Base-by-base conservation (phyloP, 2,329 filamentous ascomycete species). In the Rutstroemia sp. region DNA sequence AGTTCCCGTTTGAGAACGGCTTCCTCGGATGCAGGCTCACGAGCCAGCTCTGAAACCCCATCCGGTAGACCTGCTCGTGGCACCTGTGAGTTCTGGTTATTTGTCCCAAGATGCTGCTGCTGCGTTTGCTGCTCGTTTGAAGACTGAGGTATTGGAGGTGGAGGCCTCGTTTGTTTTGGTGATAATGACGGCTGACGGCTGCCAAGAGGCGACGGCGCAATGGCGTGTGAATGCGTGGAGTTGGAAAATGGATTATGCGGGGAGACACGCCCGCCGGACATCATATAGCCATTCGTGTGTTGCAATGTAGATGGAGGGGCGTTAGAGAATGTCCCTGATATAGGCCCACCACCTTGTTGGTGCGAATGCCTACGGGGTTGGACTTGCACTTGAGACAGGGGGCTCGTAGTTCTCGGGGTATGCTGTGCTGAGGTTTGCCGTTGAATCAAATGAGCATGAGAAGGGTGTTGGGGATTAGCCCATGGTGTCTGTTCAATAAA, bases 401-500 rank as follows among this genome's bases (percentile, higher is more conserved):
- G 67, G n/a, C 70, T 71, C 17, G 68, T 66, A 47, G 70, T 67
- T 54, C 69, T 65, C 45, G 71, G 64, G 44, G 68, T 68, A 17
- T 73, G 72, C 49, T 73, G 72, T 27, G 61, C 65, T 5, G 71
- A 68, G 50, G 72, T 67, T 58, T 76, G 74, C 42, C 73, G 68
- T 51, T 73, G 72, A 41, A 72, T 60, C 58, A 72, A 62, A 64
- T 71, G 68, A 16, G 70, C 71, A 67, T 89, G 85, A 9, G 83
- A 80, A 6, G 87, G 84, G 68, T 90, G 86, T 63, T 92, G 89
- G 17, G 91, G 89, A 68, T 95, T 95, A 38, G 91, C 90, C 92
- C 92, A 96, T 1, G 91, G 87, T 5, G 89, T 95, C 63, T 92
- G 86, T 67, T 95, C 89, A 55, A 95, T 79, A 64, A 94, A 95